phyloP scores from a whole-genome alignment of 805 yeast species.

The Kazachstania kunashirensis region DNA sequence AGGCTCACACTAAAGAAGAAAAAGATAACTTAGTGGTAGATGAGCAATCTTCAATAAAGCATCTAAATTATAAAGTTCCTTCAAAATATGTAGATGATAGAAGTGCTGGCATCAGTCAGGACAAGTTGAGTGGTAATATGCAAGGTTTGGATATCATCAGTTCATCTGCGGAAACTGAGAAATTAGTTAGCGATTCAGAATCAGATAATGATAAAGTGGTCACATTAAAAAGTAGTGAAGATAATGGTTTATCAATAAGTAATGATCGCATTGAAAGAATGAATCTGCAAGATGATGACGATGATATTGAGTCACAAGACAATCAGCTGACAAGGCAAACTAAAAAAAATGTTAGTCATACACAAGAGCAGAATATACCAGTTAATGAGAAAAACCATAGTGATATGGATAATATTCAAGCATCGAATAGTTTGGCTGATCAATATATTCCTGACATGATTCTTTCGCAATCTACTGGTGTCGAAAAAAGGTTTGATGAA shows the following conservation, averaged over 20 bases:
- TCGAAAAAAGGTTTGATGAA: slow-evolving; percentile 34
- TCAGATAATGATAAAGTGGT: too few relatives aligned
- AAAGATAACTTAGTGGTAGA: background rate
- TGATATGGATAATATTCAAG: background rate
- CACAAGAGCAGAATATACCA: background rate
- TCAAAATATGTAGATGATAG: slow-evolving; percentile 2
- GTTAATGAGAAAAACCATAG: background rate
- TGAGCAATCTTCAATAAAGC: slow-evolving; percentile 3
- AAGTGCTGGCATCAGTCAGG: background rate
- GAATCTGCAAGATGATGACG: slow-evolving; percentile 5
- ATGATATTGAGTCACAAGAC: slow-evolving; percentile 7
- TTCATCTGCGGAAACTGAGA: background rate
- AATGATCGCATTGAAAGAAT: slow-evolving; percentile 13
- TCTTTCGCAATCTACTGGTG: slow-evolving; percentile 45
- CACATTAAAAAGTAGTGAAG: background rate
- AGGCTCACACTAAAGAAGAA: background rate
- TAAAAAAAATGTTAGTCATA: slow-evolving; percentile 1
- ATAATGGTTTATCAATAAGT: background rate
- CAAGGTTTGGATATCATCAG: background rate
- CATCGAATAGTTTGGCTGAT: slow-evolving; percentile 14
- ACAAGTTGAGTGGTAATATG: background rate
- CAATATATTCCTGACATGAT: slow-evolving; percentile 36
- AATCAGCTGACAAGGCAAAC: slow-evolving; percentile 18
- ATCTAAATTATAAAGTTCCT: slow-evolving; percentile 14
- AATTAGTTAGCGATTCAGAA: background rate